Conservation (phyloP, 306 rosid species). For the Psophocarpus tetragonolobus region DNA sequence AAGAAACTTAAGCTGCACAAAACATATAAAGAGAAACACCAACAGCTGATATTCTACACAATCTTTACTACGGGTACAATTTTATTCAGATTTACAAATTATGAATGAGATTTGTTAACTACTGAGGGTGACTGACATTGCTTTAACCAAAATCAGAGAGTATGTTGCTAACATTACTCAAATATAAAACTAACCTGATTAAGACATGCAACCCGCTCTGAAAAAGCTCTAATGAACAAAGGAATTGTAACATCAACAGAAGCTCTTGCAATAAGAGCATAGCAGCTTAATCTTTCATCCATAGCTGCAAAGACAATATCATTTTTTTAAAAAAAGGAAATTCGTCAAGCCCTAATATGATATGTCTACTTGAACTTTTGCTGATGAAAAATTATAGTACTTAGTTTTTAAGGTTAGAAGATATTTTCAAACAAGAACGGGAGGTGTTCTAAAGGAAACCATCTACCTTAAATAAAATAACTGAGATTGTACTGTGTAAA, state of each 20-base stretch:
- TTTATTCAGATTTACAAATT: background rate
- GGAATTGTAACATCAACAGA: conserved; percentile 77
- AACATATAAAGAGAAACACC: background rate
- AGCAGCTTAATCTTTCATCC: conserved; percentile 94
- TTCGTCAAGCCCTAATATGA: conserved; percentile 11
- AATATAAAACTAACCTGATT: conserved; percentile 59
- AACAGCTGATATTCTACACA: background rate
- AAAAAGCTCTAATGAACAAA: conserved; percentile 63
- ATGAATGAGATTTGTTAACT: background rate
- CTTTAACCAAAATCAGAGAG: background rate
- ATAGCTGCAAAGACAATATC: conserved; percentile 68
- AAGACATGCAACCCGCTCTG: conserved; percentile 71
- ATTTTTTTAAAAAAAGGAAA: conserved; percentile 1
- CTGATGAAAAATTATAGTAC: background rate
- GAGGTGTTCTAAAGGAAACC: conserved; percentile 3
- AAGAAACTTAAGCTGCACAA: background rate
- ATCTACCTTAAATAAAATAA: conserved; percentile 12
- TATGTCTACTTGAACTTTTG: background rate
- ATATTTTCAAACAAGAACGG: conserved; percentile 20
- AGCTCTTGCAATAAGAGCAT: conserved; percentile 93
- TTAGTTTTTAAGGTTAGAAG: background rate
- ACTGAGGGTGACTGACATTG: background rate
- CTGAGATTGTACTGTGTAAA: background rate
- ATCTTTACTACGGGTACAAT: background rate
- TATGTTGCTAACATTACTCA: background rate